A percentile compares a stretch with the other conserved stretches of the same genome.
phyloP scores from a whole-genome alignment of 441 rosid species.

The Dalechampia spathulata region DNA sequence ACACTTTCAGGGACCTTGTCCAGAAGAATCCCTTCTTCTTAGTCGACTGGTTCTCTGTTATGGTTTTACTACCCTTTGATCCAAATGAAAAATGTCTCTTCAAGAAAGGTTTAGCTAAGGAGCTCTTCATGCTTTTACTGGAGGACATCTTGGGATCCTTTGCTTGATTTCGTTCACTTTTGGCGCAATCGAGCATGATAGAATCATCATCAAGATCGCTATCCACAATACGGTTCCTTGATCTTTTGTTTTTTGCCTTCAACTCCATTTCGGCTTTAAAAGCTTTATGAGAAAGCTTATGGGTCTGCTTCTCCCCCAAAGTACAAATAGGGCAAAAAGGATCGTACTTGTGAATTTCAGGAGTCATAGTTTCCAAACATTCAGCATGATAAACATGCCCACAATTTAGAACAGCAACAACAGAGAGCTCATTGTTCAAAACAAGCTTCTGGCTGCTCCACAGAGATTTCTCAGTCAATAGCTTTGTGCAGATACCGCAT shows the following conservation, averaged over 20 bases:
- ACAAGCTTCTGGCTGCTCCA: conserved; percentile 78
- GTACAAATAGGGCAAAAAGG: conserved; percentile 92
- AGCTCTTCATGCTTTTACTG: conserved; percentile 65
- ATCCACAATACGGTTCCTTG: conserved; percentile 60
- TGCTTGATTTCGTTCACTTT: conserved; percentile 35
- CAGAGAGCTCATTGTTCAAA: conserved; percentile 55
- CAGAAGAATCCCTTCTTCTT: conserved; percentile 81
- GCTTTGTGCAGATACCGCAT: conserved; percentile 88
- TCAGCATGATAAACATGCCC: conserved; percentile 97
- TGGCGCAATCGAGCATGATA: conserved; percentile 31
- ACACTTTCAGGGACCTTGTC: conserved; percentile 70
- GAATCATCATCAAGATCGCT: conserved; percentile 48
- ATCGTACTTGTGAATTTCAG: conserved; percentile 72
- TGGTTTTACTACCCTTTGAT: conserved; percentile 48
- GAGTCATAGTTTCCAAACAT: conserved; percentile 89
- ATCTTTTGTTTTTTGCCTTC: conserved; percentile 58
- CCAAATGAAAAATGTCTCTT: conserved; percentile 75
- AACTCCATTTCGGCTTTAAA: conserved; percentile 66
- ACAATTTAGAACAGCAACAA: conserved; percentile 69
- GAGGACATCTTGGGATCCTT: conserved; percentile 50
- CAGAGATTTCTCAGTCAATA: conserved; percentile 63
- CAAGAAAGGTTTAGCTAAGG: conserved; percentile 58
- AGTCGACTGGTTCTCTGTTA: conserved; percentile 36
- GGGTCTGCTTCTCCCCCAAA: conserved; percentile 72
- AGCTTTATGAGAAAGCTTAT: conserved; percentile 72